Evolutionary conservation across 2,329 filamentous ascomycete species (phyloP), one percentile per base, ranked within the genome.

Genomic region (Periconia sp.): DNA sequence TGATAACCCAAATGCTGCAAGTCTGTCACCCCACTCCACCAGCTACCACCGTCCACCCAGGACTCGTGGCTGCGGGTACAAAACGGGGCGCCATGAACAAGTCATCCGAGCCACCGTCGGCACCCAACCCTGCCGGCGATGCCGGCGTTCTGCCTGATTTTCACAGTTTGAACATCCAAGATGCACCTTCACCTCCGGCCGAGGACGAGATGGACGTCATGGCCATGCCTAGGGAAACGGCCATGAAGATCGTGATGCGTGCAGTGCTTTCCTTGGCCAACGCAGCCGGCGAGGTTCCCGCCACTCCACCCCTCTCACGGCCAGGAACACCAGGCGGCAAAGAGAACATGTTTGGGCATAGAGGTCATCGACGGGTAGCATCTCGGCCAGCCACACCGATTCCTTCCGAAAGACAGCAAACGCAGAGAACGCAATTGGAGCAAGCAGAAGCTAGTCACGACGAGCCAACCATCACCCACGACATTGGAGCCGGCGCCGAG

Each of bases 171-270:
- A 63, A 58, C 35, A 54, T 71, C 37, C 66, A 70, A 50, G 65
- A 74, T 60, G 70, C 71, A 8, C 73, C 73, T 11, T 73, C 72
- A 20, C 74, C 72, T 41, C 74, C 74, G 13, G 63, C 60, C n/a
- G 71, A 70, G 37, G 74, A 75, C 46, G 69, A 76, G 41, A 81
- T 89, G 73, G 87, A 92, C 70, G 82, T 96, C 57, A 90, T 89
- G 75, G 83, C 83, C 48, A 81, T 97, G 55, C 78, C 85, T 1
- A 85, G 91, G 3, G 80, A 87, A 48, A 86, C 86, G 2, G 92
- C 92, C 6, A 82, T 97, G 66, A 89, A 88, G 66, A 79, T 96
- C 58, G 82, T 97, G n/a, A 87, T 87, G 61, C 81, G 85, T 40
- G 72, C 74, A 13, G 66, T 80, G 15, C 69, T 77, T 64, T 81